Percentiles rank a stretch among this genome's conserved stretches.
Evolutionary conservation across 768 basidiomycete genomes (phyloP).

Genomic region (Rhodotorula kratochvilovae): DNA sequence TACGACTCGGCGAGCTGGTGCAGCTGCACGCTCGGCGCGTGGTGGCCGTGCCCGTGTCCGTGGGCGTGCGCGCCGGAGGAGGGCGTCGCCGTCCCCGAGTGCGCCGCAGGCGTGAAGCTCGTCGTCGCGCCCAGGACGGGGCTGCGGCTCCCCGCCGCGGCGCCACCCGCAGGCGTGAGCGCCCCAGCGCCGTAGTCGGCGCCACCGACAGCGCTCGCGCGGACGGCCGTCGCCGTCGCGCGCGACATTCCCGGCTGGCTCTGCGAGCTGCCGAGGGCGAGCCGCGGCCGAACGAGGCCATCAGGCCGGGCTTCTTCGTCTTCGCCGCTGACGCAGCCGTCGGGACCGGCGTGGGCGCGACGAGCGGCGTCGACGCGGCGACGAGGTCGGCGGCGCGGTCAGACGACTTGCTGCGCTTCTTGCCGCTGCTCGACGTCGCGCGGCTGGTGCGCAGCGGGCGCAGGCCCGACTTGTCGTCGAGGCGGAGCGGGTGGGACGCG

Average conservation of each 20-base stretch:
- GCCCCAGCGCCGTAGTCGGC: background rate
- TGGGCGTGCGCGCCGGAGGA: background rate
- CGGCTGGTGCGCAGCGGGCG: slow-evolving; percentile 12
- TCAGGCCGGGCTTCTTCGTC: slow-evolving; percentile 9
- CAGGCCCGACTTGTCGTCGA: slow-evolving; percentile 7
- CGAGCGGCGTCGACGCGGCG: background rate
- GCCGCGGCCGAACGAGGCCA: slow-evolving; percentile 9
- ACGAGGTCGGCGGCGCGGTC: slow-evolving; percentile 6
- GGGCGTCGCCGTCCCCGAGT: slow-evolving; percentile 4
- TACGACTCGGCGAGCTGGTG: slow-evolving; percentile 37
- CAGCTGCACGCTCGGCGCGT: slow-evolving; percentile 6
- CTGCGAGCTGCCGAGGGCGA: slow-evolving; percentile 22
- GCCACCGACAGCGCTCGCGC: background rate
- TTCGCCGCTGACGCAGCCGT: background rate
- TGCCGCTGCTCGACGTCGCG: background rate
- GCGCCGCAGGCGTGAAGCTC: background rate
- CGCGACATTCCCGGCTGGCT: slow-evolving; percentile 26
- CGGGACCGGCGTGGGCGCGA: background rate
- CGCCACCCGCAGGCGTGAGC: too few species aligned
- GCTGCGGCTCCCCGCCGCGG: background rate
- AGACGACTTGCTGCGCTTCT: slow-evolving; percentile 22
- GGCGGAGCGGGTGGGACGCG: background rate
- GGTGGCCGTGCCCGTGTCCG: background rate
- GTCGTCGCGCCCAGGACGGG: background rate
- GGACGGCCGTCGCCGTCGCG: background rate